These are phyloP conservation scores for Capronia epimyces DNA, from an alignment of 2,329 filamentous ascomycete genomes.

Conservation along the genomic window DNA sequence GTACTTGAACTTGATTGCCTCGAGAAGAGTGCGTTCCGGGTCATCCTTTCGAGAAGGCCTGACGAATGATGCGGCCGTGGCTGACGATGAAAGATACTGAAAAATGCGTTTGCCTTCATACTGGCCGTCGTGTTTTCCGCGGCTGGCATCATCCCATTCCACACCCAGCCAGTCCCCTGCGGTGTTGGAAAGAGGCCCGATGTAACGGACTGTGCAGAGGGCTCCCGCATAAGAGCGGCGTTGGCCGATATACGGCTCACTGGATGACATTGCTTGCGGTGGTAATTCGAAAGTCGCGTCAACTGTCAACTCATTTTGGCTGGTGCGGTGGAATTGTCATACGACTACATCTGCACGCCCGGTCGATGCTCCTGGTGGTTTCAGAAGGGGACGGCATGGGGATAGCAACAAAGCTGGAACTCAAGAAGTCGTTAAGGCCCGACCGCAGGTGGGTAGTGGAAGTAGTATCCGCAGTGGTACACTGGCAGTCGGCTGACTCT, in stretches of 20 bases:
- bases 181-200: constrained; percentile 70
- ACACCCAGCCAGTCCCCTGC: constrained; percentile 82
- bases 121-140: constrained; percentile 87
- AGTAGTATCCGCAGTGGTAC: too few species aligned
- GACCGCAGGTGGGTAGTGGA: too few species aligned
- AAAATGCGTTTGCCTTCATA: constrained; percentile 79
- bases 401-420: too few species aligned
- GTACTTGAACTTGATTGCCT: constrained; percentile 80
- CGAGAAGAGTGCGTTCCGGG: constrained; percentile 64
- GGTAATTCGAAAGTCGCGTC: too few species aligned
- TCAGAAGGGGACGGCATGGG: too few species aligned
- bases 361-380: too few species aligned
- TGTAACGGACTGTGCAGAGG: constrained; percentile 77
- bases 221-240: constrained; percentile 73
- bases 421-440: too few species aligned
- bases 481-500: too few species aligned
- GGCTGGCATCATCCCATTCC: constrained; percentile 84
- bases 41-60: constrained; percentile 69
- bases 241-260: constrained; percentile 49
- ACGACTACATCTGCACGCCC: neutral
- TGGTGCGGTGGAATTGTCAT: neutral
- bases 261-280: neutral
- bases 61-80: constrained; percentile 79
- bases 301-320: neutral
- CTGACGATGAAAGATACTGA: constrained; percentile 47